Percentiles rank a stretch among this genome's conserved stretches.
Conservation (phyloP, 768 basidiomycete species). For the Xerocomellus chrysenteron region DNA sequence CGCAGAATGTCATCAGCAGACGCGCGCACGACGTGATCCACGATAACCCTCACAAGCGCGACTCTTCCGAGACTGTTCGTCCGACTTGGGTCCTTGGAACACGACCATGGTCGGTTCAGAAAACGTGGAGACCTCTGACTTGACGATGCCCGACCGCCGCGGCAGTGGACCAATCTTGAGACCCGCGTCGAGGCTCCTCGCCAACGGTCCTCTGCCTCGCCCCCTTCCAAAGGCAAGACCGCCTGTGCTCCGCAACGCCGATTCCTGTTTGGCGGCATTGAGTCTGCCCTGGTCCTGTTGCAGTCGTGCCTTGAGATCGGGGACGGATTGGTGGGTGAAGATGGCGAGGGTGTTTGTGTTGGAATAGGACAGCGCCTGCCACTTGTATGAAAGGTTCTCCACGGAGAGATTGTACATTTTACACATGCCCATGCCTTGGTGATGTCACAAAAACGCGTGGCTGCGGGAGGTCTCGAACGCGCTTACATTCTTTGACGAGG, state of each 20-base stretch:
- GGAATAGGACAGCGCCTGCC: slow-evolving; percentile 52
- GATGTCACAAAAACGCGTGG: slow-evolving; percentile 11
- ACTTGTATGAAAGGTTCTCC: slow-evolving; percentile 60
- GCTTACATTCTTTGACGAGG: slow-evolving; percentile 53
- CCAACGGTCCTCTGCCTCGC: slow-evolving; percentile 4
- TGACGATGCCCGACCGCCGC: slow-evolving; percentile 10
- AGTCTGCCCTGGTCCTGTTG: slow-evolving; percentile 39
- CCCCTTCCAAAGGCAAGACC: slow-evolving; percentile 10
- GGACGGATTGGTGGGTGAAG: slow-evolving; percentile 50
- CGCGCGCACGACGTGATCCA: neutral
- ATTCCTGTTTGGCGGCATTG: slow-evolving; percentile 33
- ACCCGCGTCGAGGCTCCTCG: slow-evolving; percentile 8
- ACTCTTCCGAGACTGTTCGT: slow-evolving; percentile 36
- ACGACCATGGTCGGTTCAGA: slow-evolving; percentile 30
- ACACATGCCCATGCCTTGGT: slow-evolving; percentile 62
- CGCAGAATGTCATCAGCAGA: neutral
- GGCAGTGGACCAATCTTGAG: slow-evolving; percentile 15
- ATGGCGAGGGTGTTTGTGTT: slow-evolving; percentile 37
- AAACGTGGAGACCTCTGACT: slow-evolving; percentile 14
- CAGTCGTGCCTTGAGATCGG: slow-evolving; percentile 41
- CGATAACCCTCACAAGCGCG: slow-evolving; percentile 53
- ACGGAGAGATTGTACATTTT: slow-evolving; percentile 55
- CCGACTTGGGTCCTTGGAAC: slow-evolving; percentile 32
- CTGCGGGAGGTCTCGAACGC: slow-evolving; percentile 1
- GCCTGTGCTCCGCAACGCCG: slow-evolving; percentile 25